Base-by-base conservation (phyloP, 257 asterid species). In the Solanum boliviense region DNA sequence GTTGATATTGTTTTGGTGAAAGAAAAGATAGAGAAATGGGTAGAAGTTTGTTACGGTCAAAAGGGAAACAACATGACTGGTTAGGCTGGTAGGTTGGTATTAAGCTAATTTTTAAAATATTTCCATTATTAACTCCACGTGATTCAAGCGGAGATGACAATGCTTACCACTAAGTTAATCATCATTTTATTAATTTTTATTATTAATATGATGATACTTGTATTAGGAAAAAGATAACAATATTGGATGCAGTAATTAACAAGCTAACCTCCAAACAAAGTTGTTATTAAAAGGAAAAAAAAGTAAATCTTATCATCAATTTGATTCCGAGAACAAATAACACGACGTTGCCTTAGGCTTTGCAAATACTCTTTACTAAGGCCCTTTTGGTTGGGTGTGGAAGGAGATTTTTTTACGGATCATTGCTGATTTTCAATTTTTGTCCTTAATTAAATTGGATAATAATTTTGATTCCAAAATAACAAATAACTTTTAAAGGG, bases 1-100 rank as follows among this genome's bases (percentile, higher is more conserved):
- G 65, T 23, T 32, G 85, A 56, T 41, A 41, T 6, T 6, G 62
- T 6, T 20, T 27, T 60, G 75, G 25, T 20, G 2, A 18, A 44
- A 2, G 38, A 82, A 13, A 58, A 7, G 62, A 56, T 13, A 21
- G 20, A 29, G 52, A 35, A 12, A 4, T 93, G 92, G 13, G 91
- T 92, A 91, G 86, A 89, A 91, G 81, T 78, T 12, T 89, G 65
- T 87, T 87, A 92, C 87, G 25, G 36, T 41, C 62, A 41, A 39
- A 25, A 39, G 13, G n/a, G 7, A 13, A 39, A 2, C 6, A 72
- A 32, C 89, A 88, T 29, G 90, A 70, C 34, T 52, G 74, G 21
- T 83, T 27, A 32, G 73, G 12, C 35, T 32, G 74, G 23, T 58
- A 3, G 78, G 78, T 52, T 44, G 56, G 56, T 13, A 44, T 44